A percentile compares a stretch with the other conserved stretches of the same genome.
These are phyloP conservation scores for Chlorella ohadii DNA, from an alignment of 139 green algal genomes.

Conservation along the genomic window DNA sequence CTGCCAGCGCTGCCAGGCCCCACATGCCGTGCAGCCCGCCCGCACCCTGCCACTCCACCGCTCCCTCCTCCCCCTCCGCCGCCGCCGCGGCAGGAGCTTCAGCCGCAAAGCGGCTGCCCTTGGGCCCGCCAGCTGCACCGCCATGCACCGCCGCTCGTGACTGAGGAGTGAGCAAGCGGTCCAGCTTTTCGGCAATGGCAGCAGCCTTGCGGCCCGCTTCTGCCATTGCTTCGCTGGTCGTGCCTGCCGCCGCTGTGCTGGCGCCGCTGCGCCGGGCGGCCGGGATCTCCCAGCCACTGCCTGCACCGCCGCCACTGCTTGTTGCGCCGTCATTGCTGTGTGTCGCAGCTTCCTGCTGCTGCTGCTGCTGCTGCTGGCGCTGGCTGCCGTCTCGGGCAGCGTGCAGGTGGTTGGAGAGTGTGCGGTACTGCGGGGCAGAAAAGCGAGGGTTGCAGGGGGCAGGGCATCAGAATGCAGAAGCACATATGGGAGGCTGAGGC, in stretches of 20 bases:
- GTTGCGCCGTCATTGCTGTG: neutral
- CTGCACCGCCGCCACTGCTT: neutral
- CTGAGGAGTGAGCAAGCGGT: slow-evolving; percentile 3
- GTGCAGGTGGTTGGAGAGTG: slow-evolving; percentile 6
- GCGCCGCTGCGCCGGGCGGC: neutral
- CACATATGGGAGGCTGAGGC: no score
- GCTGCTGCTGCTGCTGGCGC: neutral
- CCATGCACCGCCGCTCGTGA: slow-evolving; percentile 13
- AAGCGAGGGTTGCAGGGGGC: neutral
- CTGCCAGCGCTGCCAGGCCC: neutral
- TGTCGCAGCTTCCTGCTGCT: neutral
- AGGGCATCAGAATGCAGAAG: no score
- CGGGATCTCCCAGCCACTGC: slow-evolving; percentile 10
- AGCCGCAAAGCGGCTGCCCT: slow-evolving; percentile 12
- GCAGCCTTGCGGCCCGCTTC: slow-evolving; percentile 27
- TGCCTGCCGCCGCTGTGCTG: neutral
- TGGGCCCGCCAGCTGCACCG: neutral
- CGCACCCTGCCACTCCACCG: no score
- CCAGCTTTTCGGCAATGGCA: slow-evolving; percentile 28
- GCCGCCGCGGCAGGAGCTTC: neutral
- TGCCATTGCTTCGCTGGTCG: slow-evolving; percentile 16
- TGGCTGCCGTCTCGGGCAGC: neutral
- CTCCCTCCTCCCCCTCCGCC: neutral
- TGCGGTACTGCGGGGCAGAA: neutral
- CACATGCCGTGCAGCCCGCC: neutral